Evolutionary conservation across 2,329 filamentous ascomycete species (phyloP), one percentile per base, ranked within the genome.

Genomic region (Pseudogymnoascus sp.): DNA sequence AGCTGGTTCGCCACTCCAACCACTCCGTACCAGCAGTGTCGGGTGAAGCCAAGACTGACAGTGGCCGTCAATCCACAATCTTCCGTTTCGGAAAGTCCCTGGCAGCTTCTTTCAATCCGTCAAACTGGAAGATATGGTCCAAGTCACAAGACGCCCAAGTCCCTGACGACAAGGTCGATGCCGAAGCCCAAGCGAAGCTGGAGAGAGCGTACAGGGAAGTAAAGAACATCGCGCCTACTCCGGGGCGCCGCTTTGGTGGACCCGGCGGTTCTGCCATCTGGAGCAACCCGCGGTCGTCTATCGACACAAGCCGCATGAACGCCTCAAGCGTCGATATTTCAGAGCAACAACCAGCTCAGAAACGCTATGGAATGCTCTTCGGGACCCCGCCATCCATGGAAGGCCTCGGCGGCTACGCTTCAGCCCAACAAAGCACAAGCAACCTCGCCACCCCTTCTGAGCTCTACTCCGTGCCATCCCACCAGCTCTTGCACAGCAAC

Each of bases 31-130:
- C 25, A 30, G 25, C 43, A 30, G 43, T 54, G 43, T n/a, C 43
- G 9, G 43, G 43, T 6, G 57, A 58, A 6, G 6, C 22, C 57
- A 38, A 58, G 18, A 37, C 70, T 12, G 71, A 75, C 6, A 63
- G 68, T 4, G 69, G 68, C 60, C 74, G 74, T 59, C 71, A 74
- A 12, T 79, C 74, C 2, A 77, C 79, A 9, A 77, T 84, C 35
- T 82, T 82, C 65, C 75, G 78, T 5, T 83, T 85, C 65, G 81
- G 82, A 36, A 82, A 79, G 66, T 78, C 77, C 2, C 74, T 84
- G 61, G 78, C 78, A 6, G 76, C 78, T 11, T 77, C 77, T 18
- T 82, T 85, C 69, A 81, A 81, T 63, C 79, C 82, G 2, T 75
- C 79, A 58, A 78, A 77, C 33, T 81, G 78, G 77, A 78, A 76